phyloP scores from a whole-genome alignment of 306 rosid genomes.

The Trifolium repens region DNA sequence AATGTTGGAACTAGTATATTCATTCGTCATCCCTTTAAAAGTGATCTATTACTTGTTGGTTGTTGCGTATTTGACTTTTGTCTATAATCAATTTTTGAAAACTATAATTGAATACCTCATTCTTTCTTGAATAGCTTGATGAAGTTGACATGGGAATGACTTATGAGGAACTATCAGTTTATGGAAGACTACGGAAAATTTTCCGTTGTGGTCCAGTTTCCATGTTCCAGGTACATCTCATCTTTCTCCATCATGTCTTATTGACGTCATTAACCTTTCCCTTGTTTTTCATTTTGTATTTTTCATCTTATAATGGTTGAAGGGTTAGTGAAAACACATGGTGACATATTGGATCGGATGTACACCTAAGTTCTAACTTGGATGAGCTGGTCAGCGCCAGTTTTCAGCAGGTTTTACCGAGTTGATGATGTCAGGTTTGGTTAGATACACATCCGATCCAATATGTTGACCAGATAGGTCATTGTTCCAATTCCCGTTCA shows the following conservation, averaged over 20 bases:
- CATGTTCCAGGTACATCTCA: constrained; percentile 77
- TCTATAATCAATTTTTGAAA: constrained; percentile 28
- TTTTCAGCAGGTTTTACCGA: no score
- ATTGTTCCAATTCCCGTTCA: no score
- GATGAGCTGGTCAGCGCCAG: no score
- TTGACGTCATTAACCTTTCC: constrained; percentile 20
- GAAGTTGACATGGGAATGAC: constrained; percentile 99
- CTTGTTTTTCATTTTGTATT: no score
- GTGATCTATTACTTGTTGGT: constrained; percentile 33
- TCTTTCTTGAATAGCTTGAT: constrained; percentile 66
- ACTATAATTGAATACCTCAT: constrained; percentile 32
- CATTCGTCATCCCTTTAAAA: constrained; percentile 9
- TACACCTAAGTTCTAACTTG: no score
- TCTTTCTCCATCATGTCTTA: constrained; percentile 32
- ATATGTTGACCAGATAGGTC: no score
- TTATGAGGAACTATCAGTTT: constrained; percentile 89
- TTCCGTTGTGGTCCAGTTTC: constrained; percentile 93
- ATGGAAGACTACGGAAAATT: constrained; percentile 88
- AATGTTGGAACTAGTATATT: constrained; percentile 29
- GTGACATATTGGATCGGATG: no score
- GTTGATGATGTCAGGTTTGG: no score
- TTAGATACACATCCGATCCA: no score
- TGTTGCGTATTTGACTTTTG: constrained; percentile 24
- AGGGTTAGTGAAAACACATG: not conserved
- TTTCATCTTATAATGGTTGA: not conserved